Percentiles rank a stretch among this genome's conserved stretches.
Evolutionary conservation across 1,139 yeast species (phyloP).

Genomic region (Hyphopichia fennica): DNA sequence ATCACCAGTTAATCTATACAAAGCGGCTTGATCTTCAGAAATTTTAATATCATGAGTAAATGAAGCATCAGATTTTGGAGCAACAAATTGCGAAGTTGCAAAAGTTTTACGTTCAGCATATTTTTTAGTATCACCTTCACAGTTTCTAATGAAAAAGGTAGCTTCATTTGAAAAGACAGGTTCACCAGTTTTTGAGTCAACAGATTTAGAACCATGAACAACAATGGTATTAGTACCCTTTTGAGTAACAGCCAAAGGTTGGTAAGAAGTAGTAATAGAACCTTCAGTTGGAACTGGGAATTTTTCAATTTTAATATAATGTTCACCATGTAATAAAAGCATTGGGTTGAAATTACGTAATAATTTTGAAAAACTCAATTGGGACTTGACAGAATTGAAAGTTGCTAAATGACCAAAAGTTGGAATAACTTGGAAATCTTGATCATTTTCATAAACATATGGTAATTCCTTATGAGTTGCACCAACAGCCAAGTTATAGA

Average conservation of each 20-base stretch:
- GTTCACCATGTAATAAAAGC: constrained; percentile 93
- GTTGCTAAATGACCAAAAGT: constrained; percentile 87
- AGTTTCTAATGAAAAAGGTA: constrained; percentile 83
- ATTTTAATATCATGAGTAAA: constrained; percentile 61
- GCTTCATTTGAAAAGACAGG: constrained; percentile 78
- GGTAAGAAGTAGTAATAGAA: constrained; percentile 56
- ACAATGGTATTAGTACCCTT: constrained; percentile 89
- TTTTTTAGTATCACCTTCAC: constrained; percentile 61
- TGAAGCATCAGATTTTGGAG: constrained; percentile 71
- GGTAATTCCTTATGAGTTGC: constrained; percentile 76
- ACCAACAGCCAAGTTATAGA: constrained; percentile 90
- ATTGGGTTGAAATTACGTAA: constrained; percentile 86
- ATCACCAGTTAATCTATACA: constrained; percentile 92
- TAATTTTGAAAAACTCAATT: constrained; percentile 52
- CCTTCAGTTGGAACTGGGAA: constrained; percentile 82
- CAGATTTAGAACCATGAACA: constrained; percentile 71
- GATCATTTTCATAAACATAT: constrained; percentile 75
- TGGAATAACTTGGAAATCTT: constrained; percentile 86
- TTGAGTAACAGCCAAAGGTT: constrained; percentile 74
- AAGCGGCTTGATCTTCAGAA: constrained; percentile 77
- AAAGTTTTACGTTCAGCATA: constrained; percentile 53
- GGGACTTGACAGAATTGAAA: constrained; percentile 51
- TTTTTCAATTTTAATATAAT: constrained; percentile 75
- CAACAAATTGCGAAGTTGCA: constrained; percentile 63
- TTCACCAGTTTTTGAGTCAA: constrained; percentile 70